A percentile compares a stretch with the other conserved stretches of the same genome.
Conservation (phyloP, 2,329 filamentous ascomycete species). For the Fonsecaea multimorphosa region DNA sequence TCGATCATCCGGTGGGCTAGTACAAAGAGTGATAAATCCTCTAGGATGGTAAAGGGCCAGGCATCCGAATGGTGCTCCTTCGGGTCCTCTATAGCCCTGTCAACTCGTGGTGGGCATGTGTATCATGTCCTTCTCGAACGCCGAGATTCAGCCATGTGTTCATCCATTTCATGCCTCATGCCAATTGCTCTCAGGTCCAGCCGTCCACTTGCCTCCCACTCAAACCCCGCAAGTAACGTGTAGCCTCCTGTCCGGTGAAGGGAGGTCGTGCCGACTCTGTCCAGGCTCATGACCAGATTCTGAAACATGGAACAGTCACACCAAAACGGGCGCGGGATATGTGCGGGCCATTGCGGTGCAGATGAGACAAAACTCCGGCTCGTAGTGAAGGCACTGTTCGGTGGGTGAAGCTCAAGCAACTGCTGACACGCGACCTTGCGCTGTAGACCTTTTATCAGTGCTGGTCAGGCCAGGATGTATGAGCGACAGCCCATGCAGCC, state of each 20-base stretch:
- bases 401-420: neutral
- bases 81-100: neutral
- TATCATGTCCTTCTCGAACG: neutral
- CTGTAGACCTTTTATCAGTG: neutral
- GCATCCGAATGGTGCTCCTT: neutral
- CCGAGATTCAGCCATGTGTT: neutral
- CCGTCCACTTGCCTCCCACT: neutral
- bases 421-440: neutral
- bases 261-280: neutral
- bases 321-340: neutral
- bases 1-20: neutral
- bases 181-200: neutral
- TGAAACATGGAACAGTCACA: conserved; percentile 3
- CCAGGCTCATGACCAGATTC: neutral
- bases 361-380: neutral
- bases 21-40: neutral
- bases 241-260: neutral
- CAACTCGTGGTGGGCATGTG: neutral
- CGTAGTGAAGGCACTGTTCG: neutral
- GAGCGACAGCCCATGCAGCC: neutral
- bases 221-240: neutral
- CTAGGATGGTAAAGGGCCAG: neutral
- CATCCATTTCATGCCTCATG: neutral
- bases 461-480: neutral
- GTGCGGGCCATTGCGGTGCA: neutral